A percentile compares a stretch with the other conserved stretches of the same genome.
These are phyloP conservation scores for Didymella exigua DNA, from an alignment of 2,329 filamentous ascomycete species.

Conservation along the genomic window DNA sequence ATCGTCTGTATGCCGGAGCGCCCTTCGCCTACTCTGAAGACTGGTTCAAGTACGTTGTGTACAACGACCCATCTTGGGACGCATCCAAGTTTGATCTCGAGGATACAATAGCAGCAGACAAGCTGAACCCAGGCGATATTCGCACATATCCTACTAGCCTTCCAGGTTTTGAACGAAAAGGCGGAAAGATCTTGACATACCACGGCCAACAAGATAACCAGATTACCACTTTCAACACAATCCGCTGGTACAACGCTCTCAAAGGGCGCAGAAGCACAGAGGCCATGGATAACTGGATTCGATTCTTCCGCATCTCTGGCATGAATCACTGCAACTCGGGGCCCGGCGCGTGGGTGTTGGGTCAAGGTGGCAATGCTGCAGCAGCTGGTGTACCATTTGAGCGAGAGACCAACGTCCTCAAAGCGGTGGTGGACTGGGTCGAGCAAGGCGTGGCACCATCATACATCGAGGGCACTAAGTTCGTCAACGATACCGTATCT, in stretches of 20 bases:
- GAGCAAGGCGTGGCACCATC: slow-evolving; percentile 48
- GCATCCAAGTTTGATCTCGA: slow-evolving; percentile 15
- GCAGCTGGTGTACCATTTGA: slow-evolving; percentile 25
- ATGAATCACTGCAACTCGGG: slow-evolving; percentile 60
- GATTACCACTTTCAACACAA: slow-evolving; percentile 52
- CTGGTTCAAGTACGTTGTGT: slow-evolving; percentile 54
- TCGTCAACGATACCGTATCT: slow-evolving; percentile 47
- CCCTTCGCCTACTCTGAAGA: slow-evolving; percentile 49
- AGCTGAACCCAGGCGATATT: slow-evolving; percentile 45
- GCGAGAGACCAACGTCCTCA: slow-evolving; percentile 35
- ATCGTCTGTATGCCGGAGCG: slow-evolving; percentile 45
- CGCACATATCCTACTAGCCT: slow-evolving; percentile 46
- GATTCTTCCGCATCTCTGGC: slow-evolving; percentile 59
- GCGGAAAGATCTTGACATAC: slow-evolving; percentile 54
- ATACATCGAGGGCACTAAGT: slow-evolving; percentile 35
- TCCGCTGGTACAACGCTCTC: slow-evolving; percentile 55
- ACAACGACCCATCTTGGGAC: slow-evolving; percentile 45
- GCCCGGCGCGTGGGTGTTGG: slow-evolving; percentile 49
- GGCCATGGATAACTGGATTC: slow-evolving; percentile 44
- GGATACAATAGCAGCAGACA: slow-evolving; percentile 40
- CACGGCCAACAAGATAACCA: slow-evolving; percentile 54
- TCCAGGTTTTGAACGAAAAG: slow-evolving; percentile 37
- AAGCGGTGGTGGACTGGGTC: slow-evolving; percentile 54
- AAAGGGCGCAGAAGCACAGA: slow-evolving; percentile 12
- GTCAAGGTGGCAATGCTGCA: slow-evolving; percentile 30